These are phyloP conservation scores for Sarcomyxa edulis DNA, from an alignment of 768 basidiomycete genomes.

Conservation along the genomic window DNA sequence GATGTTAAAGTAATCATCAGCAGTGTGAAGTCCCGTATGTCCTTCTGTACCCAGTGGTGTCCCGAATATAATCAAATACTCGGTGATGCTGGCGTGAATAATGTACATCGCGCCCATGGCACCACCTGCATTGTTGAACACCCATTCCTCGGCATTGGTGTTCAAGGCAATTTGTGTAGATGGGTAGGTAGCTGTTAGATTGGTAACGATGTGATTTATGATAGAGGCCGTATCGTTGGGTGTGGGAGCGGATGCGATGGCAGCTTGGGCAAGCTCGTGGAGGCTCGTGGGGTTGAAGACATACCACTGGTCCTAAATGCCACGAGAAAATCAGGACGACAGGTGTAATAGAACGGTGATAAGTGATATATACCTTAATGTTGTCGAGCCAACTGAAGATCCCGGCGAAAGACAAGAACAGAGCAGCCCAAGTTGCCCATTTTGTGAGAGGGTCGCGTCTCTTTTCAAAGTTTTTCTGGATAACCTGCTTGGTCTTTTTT, in stretches of 20 bases:
- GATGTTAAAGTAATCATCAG: slow-evolving; percentile 98
- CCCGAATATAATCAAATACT: slow-evolving; percentile 95
- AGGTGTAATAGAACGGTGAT: neutral
- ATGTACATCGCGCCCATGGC: slow-evolving; percentile 99
- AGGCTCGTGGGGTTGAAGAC: slow-evolving; percentile 71
- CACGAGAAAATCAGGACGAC: neutral
- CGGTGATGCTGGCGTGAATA: slow-evolving; percentile 94
- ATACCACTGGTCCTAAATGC: slow-evolving; percentile 79
- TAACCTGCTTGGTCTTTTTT: no score
- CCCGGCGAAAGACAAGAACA: slow-evolving; percentile 28
- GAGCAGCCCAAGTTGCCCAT: slow-evolving; percentile 32
- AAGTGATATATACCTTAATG: slow-evolving; percentile 47
- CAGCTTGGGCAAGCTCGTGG: slow-evolving; percentile 68
- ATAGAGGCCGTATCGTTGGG: slow-evolving; percentile 62
- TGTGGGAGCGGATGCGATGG: slow-evolving; percentile 61
- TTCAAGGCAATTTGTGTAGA: slow-evolving; percentile 48
- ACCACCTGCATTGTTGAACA: slow-evolving; percentile 96
- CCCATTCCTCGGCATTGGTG: slow-evolving; percentile 73
- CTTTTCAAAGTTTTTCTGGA: no score
- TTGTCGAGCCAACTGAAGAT: slow-evolving; percentile 50
- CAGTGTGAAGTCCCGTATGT: slow-evolving; percentile 88
- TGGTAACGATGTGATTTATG: slow-evolving; percentile 75
- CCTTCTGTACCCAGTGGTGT: slow-evolving; percentile 97
- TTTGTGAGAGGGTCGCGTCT: no score
- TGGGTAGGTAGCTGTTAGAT: slow-evolving; percentile 73